Evolutionary conservation across 2,329 filamentous ascomycete genomes (phyloP).

Genomic region (Ramularia collo-cygni): DNA sequence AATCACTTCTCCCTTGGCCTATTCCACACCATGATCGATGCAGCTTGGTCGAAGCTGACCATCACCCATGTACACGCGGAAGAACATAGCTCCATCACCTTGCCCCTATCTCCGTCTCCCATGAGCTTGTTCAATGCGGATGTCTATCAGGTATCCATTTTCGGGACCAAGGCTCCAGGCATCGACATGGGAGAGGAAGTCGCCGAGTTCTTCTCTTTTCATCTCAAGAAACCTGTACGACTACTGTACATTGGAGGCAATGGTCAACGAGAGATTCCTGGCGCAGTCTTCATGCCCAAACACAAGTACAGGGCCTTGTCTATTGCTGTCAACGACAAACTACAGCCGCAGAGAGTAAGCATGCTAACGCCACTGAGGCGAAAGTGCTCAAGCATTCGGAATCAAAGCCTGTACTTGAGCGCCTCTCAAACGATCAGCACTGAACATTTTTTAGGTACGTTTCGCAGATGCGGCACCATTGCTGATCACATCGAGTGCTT

Average conservation of each 20-base stretch:
- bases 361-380: too few species aligned
- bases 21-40: constrained; percentile 29
- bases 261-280: constrained; percentile 29
- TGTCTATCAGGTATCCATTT: constrained; percentile 27
- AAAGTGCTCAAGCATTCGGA: too few species aligned
- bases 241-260: constrained; percentile 30
- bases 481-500: constrained; percentile 29
- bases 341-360: constrained; percentile 29
- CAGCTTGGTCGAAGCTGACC: constrained; percentile 29
- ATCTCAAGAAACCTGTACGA: constrained; percentile 21
- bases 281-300: constrained; percentile 28
- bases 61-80: constrained; percentile 27
- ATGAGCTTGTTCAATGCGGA: constrained; percentile 24
- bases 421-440: too few species aligned
- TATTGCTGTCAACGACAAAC: constrained; percentile 28
- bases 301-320: constrained; percentile 25
- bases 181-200: constrained; percentile 30
- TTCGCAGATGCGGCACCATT: constrained; percentile 30
- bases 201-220: constrained; percentile 25
- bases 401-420: too few species aligned
- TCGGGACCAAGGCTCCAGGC: constrained; percentile 28
- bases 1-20: constrained; percentile 28
- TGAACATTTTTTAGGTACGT: too few species aligned
- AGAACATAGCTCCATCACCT: constrained; percentile 20
- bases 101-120: constrained; percentile 28